Percentiles rank a stretch among this genome's conserved stretches.
Evolutionary conservation across 805 yeast species (phyloP).

Genomic region (Sugiyamaella chiloensis): DNA sequence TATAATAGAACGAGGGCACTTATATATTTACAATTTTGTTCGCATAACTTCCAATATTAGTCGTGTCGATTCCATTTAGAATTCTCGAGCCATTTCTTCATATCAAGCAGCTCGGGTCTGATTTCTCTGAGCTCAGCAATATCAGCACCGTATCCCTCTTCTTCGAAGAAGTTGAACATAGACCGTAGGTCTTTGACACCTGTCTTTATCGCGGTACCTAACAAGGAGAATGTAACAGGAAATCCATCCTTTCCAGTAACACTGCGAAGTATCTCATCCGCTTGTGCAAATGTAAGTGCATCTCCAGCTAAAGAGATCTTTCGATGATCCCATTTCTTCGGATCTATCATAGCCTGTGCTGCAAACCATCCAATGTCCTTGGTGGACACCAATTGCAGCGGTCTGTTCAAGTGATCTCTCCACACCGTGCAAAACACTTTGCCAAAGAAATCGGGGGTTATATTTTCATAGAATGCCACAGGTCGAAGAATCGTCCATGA

Average conservation of each 20-base stretch:
- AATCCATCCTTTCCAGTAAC: not conserved
- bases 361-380: constrained; percentile 3
- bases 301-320: not conserved
- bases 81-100: not conserved
- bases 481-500: constrained; percentile 1
- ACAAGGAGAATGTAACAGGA: not conserved
- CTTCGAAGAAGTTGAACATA: constrained; percentile 1
- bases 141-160: not conserved
- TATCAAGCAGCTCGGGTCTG: not conserved
- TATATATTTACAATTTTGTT: no score
- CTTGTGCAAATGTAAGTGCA: not conserved
- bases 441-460: not conserved
- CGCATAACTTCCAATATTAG: no score
- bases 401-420: not conserved
- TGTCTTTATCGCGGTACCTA: not conserved
- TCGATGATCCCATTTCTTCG: not conserved
- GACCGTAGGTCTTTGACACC: not conserved
- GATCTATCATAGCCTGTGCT: not conserved
- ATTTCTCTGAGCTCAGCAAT: not conserved
- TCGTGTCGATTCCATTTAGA: no score
- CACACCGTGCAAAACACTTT: not conserved
- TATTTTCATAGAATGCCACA: not conserved
- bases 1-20: no score
- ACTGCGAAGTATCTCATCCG: not conserved
- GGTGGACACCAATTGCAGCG: constrained; percentile 2